These are phyloP conservation scores for Acorus calamus DNA, from an alignment of 106 monocot species.

Conservation along the genomic window DNA sequence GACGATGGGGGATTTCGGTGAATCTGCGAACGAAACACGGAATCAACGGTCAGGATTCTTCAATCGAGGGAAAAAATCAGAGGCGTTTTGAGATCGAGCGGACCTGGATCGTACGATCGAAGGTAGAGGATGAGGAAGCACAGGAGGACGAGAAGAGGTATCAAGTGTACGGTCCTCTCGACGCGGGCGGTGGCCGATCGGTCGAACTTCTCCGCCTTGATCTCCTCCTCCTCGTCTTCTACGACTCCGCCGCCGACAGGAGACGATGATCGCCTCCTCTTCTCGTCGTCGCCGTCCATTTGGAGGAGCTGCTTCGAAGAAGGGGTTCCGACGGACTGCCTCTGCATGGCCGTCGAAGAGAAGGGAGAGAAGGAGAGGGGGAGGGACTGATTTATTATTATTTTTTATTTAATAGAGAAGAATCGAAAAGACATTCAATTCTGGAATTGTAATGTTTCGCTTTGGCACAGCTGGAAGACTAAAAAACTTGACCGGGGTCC, in stretches of 20 bases:
- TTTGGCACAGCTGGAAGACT: too few relatives aligned
- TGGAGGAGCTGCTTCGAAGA: neutral
- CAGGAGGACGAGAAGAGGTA: constrained; percentile 20
- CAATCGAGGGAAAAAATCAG: neutral
- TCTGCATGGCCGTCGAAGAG: constrained; percentile 31
- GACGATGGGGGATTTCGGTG: neutral
- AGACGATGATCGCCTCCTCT: too few relatives aligned
- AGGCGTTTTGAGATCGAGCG: constrained; percentile 1
- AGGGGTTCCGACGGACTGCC: constrained; percentile 18
- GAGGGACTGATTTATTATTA: neutral
- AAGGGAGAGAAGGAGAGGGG: constrained; percentile 10
- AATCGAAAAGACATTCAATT: too few relatives aligned
- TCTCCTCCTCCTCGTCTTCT: constrained; percentile 2
- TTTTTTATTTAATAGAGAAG: too few relatives aligned
- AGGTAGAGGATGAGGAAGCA: constrained; percentile 36
- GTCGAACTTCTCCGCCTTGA: constrained; percentile 6
- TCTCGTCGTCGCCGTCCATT: too few relatives aligned
- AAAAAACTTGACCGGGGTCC: too few relatives aligned
- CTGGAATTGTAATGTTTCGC: too few relatives aligned
- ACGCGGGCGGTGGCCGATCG: neutral
- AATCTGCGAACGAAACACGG: neutral
- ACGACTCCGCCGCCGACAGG: neutral
- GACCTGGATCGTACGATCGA: constrained; percentile 23
- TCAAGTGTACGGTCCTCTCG: constrained; percentile 16
- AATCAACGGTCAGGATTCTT: neutral